phyloP scores from a whole-genome alignment of 495 filamentous ascomycete species.

The Aspergillus avenaceus region DNA sequence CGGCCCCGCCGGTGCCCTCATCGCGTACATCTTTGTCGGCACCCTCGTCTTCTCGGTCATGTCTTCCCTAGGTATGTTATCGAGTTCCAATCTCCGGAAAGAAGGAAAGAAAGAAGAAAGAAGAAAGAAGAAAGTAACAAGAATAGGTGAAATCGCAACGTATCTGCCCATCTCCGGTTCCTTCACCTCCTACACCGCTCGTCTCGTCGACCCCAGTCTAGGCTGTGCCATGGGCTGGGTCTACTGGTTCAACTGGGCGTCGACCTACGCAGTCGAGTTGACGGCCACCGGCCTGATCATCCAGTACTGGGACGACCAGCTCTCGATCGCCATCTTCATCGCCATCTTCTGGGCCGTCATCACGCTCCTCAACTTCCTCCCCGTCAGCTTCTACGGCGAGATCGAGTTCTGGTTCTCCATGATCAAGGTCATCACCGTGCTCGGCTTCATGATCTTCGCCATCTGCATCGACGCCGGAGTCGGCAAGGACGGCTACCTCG shows the following conservation, averaged over 20 bases:
- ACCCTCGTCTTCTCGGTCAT: conserved; percentile 50
- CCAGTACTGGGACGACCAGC: conserved; percentile 56
- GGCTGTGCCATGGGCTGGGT: conserved; percentile 76
- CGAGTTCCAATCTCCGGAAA: too few species aligned
- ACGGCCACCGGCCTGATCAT: conserved; percentile 63
- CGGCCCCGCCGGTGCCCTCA: conserved; percentile 59
- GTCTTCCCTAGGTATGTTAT: conserved; percentile 33
- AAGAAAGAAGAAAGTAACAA: too few species aligned
- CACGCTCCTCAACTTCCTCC: conserved; percentile 56
- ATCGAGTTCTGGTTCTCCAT: conserved; percentile 60
- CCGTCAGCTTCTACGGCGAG: conserved; percentile 49
- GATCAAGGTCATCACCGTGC: conserved; percentile 56
- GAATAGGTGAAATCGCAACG: conserved; percentile 58
- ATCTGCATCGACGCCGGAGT: conserved; percentile 60
- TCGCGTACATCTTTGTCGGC: conserved; percentile 57
- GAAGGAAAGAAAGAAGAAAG: too few species aligned
- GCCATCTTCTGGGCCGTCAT: conserved; percentile 65
- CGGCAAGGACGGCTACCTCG: conserved; percentile 48
- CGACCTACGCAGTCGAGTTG: conserved; percentile 63
- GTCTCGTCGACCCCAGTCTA: conserved; percentile 63
- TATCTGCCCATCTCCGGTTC: conserved; percentile 68
- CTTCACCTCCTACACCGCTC: conserved; percentile 62
- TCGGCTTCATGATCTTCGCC: conserved; percentile 57
- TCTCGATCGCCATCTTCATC: conserved; percentile 62
- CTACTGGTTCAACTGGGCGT: conserved; percentile 50